Conservation (phyloP, 2,329 filamentous ascomycete species). For the Cladosporium sp. region DNA sequence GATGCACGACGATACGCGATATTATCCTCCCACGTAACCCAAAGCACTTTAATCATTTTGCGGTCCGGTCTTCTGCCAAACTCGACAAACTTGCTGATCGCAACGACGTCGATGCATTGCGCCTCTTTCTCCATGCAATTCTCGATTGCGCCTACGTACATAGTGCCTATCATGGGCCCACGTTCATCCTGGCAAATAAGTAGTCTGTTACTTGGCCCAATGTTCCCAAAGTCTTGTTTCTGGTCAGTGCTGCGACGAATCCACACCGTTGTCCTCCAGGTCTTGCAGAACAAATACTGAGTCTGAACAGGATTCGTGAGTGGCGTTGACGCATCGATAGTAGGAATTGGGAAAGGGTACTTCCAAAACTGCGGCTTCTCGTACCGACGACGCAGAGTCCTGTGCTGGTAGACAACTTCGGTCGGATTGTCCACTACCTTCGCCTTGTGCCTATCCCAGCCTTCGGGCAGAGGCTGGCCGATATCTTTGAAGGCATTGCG, state of each 20-base stretch:
- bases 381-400: no score
- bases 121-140: neutral
- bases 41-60: neutral
- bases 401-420: no score
- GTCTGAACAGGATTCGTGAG: neutral
- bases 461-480: neutral
- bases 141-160: no score
- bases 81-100: neutral
- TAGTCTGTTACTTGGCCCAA: no score
- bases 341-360: neutral
- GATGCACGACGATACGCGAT: neutral
- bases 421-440: no score
- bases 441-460: neutral
- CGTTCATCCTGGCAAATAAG: no score
- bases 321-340: neutral
- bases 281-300: slow-evolving; percentile 9
- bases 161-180: no score
- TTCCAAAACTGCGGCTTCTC: neutral
- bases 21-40: neutral
- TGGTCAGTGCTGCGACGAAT: neutral
- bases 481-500: neutral
- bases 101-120: neutral
- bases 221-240: no score
- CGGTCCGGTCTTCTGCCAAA: neutral
- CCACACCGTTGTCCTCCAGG: neutral